These are phyloP conservation scores for Trifolium dubium DNA, from an alignment of 306 rosid genomes.

Conservation along the genomic window DNA sequence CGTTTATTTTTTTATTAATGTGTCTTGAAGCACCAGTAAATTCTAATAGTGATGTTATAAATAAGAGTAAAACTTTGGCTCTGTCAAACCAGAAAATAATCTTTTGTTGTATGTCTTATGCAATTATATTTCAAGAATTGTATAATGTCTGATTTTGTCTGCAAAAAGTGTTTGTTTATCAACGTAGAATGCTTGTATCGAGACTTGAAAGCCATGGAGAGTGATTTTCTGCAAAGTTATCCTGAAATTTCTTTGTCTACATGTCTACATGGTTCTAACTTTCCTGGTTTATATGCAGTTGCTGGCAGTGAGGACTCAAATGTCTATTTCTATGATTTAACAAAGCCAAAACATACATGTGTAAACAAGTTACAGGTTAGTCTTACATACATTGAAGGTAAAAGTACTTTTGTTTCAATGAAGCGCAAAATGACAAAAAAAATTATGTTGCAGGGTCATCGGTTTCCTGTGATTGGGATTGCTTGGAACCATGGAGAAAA, in stretches of 20 bases:
- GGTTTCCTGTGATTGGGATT: constrained; percentile 84
- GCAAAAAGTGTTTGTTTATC: constrained; percentile 1
- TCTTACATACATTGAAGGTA: constrained; percentile 31
- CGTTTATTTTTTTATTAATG: neutral
- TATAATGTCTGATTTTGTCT: neutral
- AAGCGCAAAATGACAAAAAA: constrained; percentile 37
- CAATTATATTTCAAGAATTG: neutral
- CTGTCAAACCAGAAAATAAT: neutral
- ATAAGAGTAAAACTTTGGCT: constrained; percentile 12
- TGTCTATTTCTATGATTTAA: constrained; percentile 94
- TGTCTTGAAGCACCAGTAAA: constrained; percentile 31
- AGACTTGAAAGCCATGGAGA: constrained; percentile 11
- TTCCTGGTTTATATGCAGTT: constrained; percentile 55
- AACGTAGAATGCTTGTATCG: neutral
- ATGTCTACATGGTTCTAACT: constrained; percentile 33
- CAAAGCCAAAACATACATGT: constrained; percentile 89
- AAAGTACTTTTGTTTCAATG: constrained; percentile 3
- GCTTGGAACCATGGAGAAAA: constrained; percentile 98
- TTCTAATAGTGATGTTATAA: constrained; percentile 25
- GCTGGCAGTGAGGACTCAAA: constrained; percentile 98
- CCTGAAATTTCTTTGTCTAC: constrained; percentile 9
- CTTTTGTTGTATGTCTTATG: neutral
- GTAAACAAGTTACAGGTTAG: constrained; percentile 96
- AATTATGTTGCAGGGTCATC: constrained; percentile 80
- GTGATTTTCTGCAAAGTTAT: neutral